phyloP scores from a whole-genome alignment of 768 basidiomycete species.

The Boletus reticulatus region DNA sequence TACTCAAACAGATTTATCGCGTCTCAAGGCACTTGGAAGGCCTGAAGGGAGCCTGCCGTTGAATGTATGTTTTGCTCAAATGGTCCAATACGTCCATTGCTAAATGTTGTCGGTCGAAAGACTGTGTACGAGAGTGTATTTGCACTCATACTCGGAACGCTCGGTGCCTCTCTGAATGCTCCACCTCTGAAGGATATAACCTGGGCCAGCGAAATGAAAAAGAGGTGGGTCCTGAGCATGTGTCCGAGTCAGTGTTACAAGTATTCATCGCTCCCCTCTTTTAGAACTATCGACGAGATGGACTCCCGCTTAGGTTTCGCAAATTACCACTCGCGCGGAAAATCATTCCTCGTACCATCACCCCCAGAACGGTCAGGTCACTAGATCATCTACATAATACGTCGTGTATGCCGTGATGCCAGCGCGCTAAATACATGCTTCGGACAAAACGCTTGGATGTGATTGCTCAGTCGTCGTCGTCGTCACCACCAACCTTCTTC shows the following conservation, averaged over 20 bases:
- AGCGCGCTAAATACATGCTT: conserved; percentile 1
- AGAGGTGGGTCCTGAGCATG: conserved; percentile 47
- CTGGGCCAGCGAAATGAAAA: conserved; percentile 89
- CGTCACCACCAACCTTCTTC: conserved; percentile 27
- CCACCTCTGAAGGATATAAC: conserved; percentile 76
- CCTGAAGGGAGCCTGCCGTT: conserved; percentile 65
- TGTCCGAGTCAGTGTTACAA: background rate
- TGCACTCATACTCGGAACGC: conserved; percentile 61
- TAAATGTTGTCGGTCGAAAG: conserved; percentile 35
- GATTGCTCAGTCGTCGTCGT: conserved; percentile 32
- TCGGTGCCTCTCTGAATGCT: conserved; percentile 71
- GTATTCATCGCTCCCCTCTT: background rate
- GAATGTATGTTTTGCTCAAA: conserved; percentile 44
- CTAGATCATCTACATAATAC: background rate
- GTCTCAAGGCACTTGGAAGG: conserved; percentile 69
- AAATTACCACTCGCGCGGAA: conserved; percentile 59
- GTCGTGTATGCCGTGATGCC: background rate
- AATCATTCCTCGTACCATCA: conserved; percentile 26
- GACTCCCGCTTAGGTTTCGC: conserved; percentile 65
- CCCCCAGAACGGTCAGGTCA: conserved; percentile 4
- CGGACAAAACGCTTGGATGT: background rate
- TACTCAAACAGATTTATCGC: conserved; percentile 58
- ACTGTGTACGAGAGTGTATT: conserved; percentile 64
- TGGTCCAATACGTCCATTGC: background rate
- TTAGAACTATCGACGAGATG: conserved; percentile 74